Evolutionary conservation across 306 rosid genomes (phyloP).

Genomic region (Leucaena leucocephala): DNA sequence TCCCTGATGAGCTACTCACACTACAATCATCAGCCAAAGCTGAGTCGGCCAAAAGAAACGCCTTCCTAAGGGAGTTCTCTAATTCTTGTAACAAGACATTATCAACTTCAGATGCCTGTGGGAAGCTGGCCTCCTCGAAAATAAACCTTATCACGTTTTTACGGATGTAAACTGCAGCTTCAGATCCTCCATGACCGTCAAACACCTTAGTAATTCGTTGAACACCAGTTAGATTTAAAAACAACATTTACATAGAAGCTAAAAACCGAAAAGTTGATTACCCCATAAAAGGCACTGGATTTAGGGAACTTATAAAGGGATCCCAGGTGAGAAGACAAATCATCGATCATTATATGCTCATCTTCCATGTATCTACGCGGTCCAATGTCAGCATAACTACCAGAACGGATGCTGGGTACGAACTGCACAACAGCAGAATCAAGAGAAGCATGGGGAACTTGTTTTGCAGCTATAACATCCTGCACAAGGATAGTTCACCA

Average conservation of each 20-base stretch:
- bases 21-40: constrained; percentile 83
- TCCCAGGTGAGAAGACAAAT: constrained; percentile 60
- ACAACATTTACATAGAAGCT: constrained; percentile 19
- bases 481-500: constrained; percentile 36
- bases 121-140: constrained; percentile 74
- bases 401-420: constrained; percentile 83
- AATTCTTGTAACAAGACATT: constrained; percentile 60
- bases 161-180: constrained; percentile 82
- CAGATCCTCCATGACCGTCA: constrained; percentile 99
- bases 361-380: constrained; percentile 74
- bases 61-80: constrained; percentile 59
- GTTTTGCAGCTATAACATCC: constrained; percentile 56
- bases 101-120: constrained; percentile 63
- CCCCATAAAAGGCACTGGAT: constrained; percentile 89
- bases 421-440: constrained; percentile 52
- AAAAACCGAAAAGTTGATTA: constrained; percentile 38
- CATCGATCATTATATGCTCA: constrained; percentile 70
- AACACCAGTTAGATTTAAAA: constrained; percentile 38
- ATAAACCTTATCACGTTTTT: constrained; percentile 71
- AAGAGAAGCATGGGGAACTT: constrained; percentile 47
- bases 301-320: constrained; percentile 52
- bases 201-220: constrained; percentile 59
- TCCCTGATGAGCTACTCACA: constrained; percentile 84
- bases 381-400: constrained; percentile 85
- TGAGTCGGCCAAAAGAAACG: constrained; percentile 81